Evolutionary conservation across 768 basidiomycete species (phyloP), one percentile per base, ranked within the genome.

Genomic region (Wakefieldia striispora): DNA sequence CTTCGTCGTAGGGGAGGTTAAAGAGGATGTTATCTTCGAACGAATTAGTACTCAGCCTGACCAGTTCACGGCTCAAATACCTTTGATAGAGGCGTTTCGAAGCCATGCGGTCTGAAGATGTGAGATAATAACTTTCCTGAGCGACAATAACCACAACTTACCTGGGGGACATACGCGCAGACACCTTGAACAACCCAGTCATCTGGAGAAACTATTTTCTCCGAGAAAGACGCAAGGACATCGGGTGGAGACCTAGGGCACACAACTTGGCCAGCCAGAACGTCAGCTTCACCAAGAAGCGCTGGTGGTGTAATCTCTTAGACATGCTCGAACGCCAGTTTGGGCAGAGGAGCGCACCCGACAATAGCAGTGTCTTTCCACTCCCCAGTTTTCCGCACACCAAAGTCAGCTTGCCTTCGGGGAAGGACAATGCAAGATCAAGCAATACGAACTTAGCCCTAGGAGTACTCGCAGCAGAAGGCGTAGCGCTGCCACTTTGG

Each of bases 371-470:
- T 0, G 92, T 89, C 71, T 95, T 97, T 23, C 94, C 93, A 16
- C 87, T 87, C 4, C 91, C 93, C 10, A 95, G 74, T 61, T 92
- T 91, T 2, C 94, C 94, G 60, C 91, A 94, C 16, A 97, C 79
- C 14, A 97, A 75, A 2, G 88, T 86, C 21, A 95, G 73, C 65
- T 88, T 79, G 23, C 88, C 88, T 12, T 72, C 67, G 0, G 93
- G 93, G 71, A 97, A 94, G 37, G 80, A 75, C 14, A 95, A 66
- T 16, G 77, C 79, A 47, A 95, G 66, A 61, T 94, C 89, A n/a
- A 86, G 72, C 2, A 97, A 77, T 26, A 87, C 69, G 64, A 97
- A 97, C 58, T 86, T 88, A 53, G 81, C 74, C 51, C 77, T 80
- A 9, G 93, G 94, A 0, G 92, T 93, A 0, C 86, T 70, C 3